These are phyloP conservation scores for Aspergillus udagawae DNA, from an alignment of 2,329 filamentous ascomycete genomes.

Conservation along the genomic window DNA sequence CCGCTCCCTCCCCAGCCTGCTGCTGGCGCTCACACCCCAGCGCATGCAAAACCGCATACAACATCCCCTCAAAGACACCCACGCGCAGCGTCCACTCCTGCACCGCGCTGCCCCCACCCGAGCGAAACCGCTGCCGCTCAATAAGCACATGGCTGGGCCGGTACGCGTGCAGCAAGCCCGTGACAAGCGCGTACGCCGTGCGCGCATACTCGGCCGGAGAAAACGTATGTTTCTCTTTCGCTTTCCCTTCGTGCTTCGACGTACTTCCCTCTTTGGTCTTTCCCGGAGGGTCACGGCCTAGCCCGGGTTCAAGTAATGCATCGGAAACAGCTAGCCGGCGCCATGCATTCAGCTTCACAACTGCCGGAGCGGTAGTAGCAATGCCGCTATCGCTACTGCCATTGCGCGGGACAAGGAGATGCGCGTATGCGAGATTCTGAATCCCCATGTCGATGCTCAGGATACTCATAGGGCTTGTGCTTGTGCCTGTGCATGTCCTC, in stretches of 20 bases:
- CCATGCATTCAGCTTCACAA: conserved; percentile 37
- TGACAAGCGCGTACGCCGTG: conserved; percentile 54
- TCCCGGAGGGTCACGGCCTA: background rate
- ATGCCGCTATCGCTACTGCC: too few species aligned
- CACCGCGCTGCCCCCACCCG: conserved; percentile 60
- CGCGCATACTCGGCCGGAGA: conserved; percentile 51
- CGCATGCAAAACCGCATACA: conserved; percentile 65
- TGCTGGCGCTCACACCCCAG: conserved; percentile 41
- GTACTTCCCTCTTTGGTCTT: background rate
- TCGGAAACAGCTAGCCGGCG: conserved; percentile 35
- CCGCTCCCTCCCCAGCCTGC: background rate
- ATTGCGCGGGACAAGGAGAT: conserved; percentile 43
- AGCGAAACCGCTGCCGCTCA: conserved; percentile 62
- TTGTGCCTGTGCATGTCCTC: background rate
- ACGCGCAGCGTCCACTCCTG: conserved; percentile 81
- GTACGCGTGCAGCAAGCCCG: conserved; percentile 46
- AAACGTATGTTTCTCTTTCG: conserved; percentile 36
- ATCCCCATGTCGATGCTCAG: conserved; percentile 84
- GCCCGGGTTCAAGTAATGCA: conserved; percentile 6
- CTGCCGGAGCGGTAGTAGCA: background rate
- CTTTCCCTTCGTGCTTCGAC: background rate
- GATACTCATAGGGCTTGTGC: conserved; percentile 44
- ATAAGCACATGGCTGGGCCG: conserved; percentile 68
- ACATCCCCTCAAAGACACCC: conserved; percentile 76
- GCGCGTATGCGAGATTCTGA: conserved; percentile 71